Evolutionary conservation across 2,329 filamentous ascomycete species (phyloP), one percentile per base, ranked within the genome.

Genomic region (Xylariaceae sp.): DNA sequence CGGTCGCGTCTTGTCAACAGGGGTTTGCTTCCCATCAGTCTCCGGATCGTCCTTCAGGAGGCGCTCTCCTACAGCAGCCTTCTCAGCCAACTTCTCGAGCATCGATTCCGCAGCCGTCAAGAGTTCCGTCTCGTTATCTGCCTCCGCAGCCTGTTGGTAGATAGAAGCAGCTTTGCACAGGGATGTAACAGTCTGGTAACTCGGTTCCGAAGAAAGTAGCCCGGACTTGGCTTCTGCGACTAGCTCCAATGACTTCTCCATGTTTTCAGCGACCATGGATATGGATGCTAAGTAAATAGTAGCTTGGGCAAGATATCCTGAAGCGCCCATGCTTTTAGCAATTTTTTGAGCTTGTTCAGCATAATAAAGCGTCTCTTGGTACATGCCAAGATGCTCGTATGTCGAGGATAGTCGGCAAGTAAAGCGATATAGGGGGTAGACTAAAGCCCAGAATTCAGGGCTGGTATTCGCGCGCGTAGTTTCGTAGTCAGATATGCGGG

Each of bases 341-440:
- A 96, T 83, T 68, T 88, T 90, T 56, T 88, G 79, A 0, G 92
- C 92, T 67, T 94, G 89, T 66, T 97, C 88, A 1, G 88, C 87
- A 66, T 96, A 95, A 71, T 92, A 94, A 0, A 93, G 76, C 1
- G 93, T 93, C 72, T 97, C 93, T 61, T 90, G 87, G 64, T 92
- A 90, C 74, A 96, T 83, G 34, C 94, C 94, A 63, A 94, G 83
- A 64, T 96, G 88, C 1, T 88, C 85, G 66, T 92, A 96, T 1
- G 96, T 78, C 3, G 82, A 82, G 0, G 91, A 91, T 2, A 96
- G 82, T 59, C 92, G 87, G 61, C 87, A 75, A 11, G 96, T 77
- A 58, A 86, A 85, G 35, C 84, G 82, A 66, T 92, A 87, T 17
- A 97, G 80, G 0, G 88, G 85, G 34, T 85, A 83, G 6, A 94